These are phyloP conservation scores for Hexamita inflata DNA, from an alignment of 208 protist species.

Conservation along the genomic window DNA sequence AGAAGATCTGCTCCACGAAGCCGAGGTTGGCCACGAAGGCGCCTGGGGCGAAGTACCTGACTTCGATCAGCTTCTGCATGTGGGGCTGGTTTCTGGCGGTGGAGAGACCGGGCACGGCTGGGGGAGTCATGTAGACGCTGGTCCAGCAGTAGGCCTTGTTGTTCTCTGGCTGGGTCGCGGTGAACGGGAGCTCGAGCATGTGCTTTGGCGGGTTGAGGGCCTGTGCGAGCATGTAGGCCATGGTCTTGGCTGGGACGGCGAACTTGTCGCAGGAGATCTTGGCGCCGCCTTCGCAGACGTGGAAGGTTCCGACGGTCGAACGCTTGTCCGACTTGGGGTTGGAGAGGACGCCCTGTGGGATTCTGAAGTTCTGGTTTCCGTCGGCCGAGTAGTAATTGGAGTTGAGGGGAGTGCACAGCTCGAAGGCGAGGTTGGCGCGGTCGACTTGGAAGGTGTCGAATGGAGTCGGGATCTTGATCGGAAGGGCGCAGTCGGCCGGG, in stretches of 20 bases:
- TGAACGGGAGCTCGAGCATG: slow-evolving; percentile 35
- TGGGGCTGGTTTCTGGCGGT: slow-evolving; percentile 21
- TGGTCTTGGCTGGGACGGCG: slow-evolving; percentile 26
- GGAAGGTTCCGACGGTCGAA: slow-evolving; percentile 48
- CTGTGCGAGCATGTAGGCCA: slow-evolving; percentile 28
- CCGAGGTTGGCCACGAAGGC: slow-evolving; percentile 40
- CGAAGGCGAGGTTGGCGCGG: slow-evolving; percentile 2
- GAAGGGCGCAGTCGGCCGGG: neutral
- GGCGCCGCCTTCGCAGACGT: slow-evolving; percentile 39
- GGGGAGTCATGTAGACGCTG: slow-evolving; percentile 40
- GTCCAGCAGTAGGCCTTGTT: slow-evolving; percentile 30
- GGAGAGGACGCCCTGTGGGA: slow-evolving; percentile 37
- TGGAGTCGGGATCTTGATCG: neutral
- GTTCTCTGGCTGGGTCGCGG: slow-evolving; percentile 2
- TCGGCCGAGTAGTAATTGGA: slow-evolving; percentile 1
- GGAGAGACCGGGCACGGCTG: slow-evolving; percentile 37
- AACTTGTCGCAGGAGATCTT: slow-evolving; percentile 45
- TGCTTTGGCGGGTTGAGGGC: slow-evolving; percentile 36
- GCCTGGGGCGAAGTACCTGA: slow-evolving; percentile 41
- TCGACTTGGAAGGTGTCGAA: neutral
- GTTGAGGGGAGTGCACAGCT: slow-evolving; percentile 13
- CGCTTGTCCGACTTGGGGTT: slow-evolving; percentile 45
- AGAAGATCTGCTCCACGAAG: slow-evolving; percentile 49
- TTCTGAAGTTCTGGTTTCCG: neutral
- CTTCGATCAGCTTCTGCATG: slow-evolving; percentile 35